Evolutionary conservation across 805 yeast species (phyloP), one percentile per base, ranked within the genome.

Genomic region (Debaryomyces tyrocola): DNA sequence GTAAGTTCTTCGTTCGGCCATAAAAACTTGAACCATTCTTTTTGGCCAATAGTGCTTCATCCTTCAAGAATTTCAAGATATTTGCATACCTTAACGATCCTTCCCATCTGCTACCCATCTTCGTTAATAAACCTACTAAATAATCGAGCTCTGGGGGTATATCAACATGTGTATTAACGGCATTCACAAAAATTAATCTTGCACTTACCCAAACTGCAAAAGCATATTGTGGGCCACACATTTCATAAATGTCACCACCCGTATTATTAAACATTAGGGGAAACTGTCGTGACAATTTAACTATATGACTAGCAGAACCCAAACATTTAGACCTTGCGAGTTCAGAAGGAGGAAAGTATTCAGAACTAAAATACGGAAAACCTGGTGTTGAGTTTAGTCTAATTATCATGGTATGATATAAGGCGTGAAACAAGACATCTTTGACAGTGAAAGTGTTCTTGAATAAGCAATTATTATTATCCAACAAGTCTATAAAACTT

Each of bases 131-230:
- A 2, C n/a, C 14, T 14, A 48, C 47, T 20, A 48, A 40, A 33
- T 43, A 40, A 11, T 51, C 53, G 28, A 51, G 51, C 14, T 52
- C 54, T 11, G 27, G 27, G 10, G 27, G 41, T 45, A 21, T 40
- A 47, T 29, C 50, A 34, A 29, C 47, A 20, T 44, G 20, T 9
- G 40, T 42, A 29, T 44, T 29, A 15, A 54, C 43, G 11, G 51
- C 40, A 36, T 52, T 36, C 10, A 53, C 59, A 28, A 55, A 40
- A 6, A 53, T 33, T 1, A 55, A 49, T 42, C 59, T 45, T 1
- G 52, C 55, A 44, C 52, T 39, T 4, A 55, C 57, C 59, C 59
- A 55, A 10, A 55, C 37, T 5, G 52, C 37, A 44, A 55, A 55
- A 2, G 57, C 53, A 47, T 53, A 55, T 33, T 51, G 50, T 2